phyloP scores from a whole-genome alignment of 139 green algal species.

The Mychonastes homosphaera region DNA sequence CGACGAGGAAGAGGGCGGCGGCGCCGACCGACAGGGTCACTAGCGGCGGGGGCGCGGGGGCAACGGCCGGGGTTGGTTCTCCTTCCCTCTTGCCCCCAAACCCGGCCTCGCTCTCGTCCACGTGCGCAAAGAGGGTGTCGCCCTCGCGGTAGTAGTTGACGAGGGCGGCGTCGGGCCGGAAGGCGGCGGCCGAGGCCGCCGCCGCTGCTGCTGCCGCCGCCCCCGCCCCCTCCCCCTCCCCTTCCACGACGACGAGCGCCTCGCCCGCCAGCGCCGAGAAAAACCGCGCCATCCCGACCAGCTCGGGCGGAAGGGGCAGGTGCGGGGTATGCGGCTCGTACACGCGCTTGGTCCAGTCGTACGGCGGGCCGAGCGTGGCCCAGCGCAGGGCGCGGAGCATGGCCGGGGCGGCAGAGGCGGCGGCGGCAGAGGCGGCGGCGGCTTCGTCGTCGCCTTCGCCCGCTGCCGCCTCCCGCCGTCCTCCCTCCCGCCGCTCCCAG shows the following conservation, averaged over 20 bases:
- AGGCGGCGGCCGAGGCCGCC: constrained; percentile 16
- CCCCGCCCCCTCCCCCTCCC: no score
- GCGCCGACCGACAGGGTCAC: constrained; percentile 74
- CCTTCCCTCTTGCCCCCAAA: no score
- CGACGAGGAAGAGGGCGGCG: constrained; percentile 76
- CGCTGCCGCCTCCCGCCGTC: not conserved
- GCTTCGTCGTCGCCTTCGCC: constrained; percentile 2
- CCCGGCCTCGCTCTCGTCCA: constrained; percentile 77
- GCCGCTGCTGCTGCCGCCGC: not conserved
- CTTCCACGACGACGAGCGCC: no score
- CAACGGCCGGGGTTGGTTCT: no score
- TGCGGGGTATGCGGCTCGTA: constrained; percentile 41
- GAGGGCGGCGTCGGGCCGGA: constrained; percentile 66
- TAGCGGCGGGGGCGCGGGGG: no score
- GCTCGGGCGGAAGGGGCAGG: constrained; percentile 22
- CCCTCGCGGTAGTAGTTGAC: constrained; percentile 79
- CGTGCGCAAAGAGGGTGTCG: constrained; percentile 74
- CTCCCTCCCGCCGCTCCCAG: not conserved
- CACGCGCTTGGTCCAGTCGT: constrained; percentile 57
- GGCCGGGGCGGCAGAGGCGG: constrained; percentile 25
- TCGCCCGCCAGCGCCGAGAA: no score
- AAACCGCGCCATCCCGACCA: constrained; percentile 14
- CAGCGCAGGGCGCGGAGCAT: constrained; percentile 73
- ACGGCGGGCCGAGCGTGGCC: constrained; percentile 66
- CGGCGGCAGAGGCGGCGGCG: constrained; percentile 8